Evolutionary conservation across 345 rosid genomes (phyloP).

Genomic region (Cardamine occulta): DNA sequence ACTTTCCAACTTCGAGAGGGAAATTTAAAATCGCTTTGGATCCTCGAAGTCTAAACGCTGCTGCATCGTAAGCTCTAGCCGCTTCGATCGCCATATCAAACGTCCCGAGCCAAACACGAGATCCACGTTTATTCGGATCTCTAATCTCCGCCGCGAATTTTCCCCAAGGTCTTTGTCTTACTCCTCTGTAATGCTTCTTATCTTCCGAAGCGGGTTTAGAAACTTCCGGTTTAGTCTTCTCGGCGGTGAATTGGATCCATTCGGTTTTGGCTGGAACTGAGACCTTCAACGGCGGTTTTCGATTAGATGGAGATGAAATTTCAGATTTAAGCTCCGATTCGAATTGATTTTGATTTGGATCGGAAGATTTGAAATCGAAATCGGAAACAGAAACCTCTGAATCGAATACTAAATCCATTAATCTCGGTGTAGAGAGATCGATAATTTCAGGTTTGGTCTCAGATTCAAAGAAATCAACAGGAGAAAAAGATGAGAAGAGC

Average conservation of each 20-base stretch:
- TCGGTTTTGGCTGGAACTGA: slow-evolving; percentile 56
- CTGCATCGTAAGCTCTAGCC: slow-evolving; percentile 82
- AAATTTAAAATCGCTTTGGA: slow-evolving; percentile 85
- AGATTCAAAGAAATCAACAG: slow-evolving; percentile 33
- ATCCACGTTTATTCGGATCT: slow-evolving; percentile 73
- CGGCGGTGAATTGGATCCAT: slow-evolving; percentile 51
- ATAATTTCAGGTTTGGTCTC: slow-evolving; percentile 50
- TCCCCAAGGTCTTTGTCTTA: slow-evolving; percentile 92
- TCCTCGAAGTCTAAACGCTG: slow-evolving; percentile 82
- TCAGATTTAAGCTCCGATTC: slow-evolving; percentile 5
- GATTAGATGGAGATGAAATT: slow-evolving; percentile 6
- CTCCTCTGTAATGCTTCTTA: slow-evolving; percentile 78
- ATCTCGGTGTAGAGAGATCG: slow-evolving; percentile 48
- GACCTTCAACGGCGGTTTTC: slow-evolving; percentile 57
- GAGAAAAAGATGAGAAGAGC: slow-evolving; percentile 24
- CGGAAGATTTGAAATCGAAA: neutral
- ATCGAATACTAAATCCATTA: slow-evolving; percentile 29
- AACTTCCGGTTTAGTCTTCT: slow-evolving; percentile 33
- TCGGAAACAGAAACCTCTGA: slow-evolving; percentile 34
- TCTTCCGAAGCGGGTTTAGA: slow-evolving; percentile 33
- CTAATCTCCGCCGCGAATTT: slow-evolving; percentile 96
- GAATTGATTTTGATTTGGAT: neutral
- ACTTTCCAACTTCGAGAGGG: slow-evolving; percentile 79
- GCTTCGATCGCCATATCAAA: slow-evolving; percentile 74
- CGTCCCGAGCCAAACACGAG: slow-evolving; percentile 90